A percentile compares a stretch with the other conserved stretches of the same genome.
Conservation (phyloP, 2,329 filamentous ascomycete genomes). For the Cordyceps cicadae region DNA sequence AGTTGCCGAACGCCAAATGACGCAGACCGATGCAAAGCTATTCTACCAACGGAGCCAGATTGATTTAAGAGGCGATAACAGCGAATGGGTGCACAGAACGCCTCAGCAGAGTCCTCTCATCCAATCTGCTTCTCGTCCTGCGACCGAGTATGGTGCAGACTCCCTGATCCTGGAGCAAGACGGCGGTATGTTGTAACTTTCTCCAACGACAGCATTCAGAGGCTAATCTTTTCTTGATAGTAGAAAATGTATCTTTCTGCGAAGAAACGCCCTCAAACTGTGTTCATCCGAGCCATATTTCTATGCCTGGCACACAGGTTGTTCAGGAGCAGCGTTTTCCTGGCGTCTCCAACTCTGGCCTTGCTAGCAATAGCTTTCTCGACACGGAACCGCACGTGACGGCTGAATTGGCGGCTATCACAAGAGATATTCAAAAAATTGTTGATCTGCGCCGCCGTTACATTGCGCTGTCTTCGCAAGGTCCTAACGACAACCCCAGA, state of each 20-base stretch:
- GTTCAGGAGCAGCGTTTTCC: slow-evolving; percentile 17
- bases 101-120: slow-evolving; percentile 41
- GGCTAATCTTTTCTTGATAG: not conserved
- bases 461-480: slow-evolving; percentile 75
- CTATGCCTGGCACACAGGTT: not conserved
- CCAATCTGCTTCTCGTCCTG: slow-evolving; percentile 25
- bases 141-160: slow-evolving; percentile 30
- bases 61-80: slow-evolving; percentile 36
- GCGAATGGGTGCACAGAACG: slow-evolving; percentile 33
- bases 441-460: slow-evolving; percentile 84
- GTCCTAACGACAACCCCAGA: slow-evolving; percentile 76
- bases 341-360: slow-evolving; percentile 47
- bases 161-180: slow-evolving; percentile 25
- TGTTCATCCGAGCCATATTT: not conserved
- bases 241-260: not conserved
- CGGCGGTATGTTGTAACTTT: slow-evolving; percentile 16
- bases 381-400: slow-evolving; percentile 73
- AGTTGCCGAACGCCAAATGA: slow-evolving; percentile 88
- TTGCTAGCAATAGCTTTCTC: slow-evolving; percentile 58
- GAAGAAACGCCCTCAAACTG: not conserved
- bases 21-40: slow-evolving; percentile 86
- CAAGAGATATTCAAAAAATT: slow-evolving; percentile 83
- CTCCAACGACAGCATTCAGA: slow-evolving; percentile 34
- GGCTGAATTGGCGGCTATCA: slow-evolving; percentile 76
- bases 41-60: slow-evolving; percentile 88